Evolutionary conservation across 768 basidiomycete genomes (phyloP).

Genomic region (Auricularia sp.): DNA sequence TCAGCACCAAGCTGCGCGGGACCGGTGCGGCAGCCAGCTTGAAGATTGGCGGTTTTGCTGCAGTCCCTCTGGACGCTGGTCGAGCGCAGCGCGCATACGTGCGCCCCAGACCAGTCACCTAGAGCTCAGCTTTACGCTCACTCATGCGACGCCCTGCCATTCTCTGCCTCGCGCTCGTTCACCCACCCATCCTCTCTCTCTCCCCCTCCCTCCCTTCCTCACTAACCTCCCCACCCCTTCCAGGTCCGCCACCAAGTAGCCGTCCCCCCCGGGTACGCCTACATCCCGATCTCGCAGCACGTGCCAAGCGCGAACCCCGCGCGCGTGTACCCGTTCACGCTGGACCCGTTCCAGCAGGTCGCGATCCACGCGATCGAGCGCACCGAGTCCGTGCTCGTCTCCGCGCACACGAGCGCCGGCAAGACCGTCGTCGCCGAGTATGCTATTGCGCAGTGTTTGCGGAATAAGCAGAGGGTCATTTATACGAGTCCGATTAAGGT

Average conservation of each 20-base stretch:
- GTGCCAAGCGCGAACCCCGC: conserved; percentile 86
- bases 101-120: no score
- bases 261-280: conserved; percentile 84
- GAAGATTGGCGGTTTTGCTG: no score
- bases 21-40: no score
- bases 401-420: conserved; percentile 97
- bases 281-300: conserved; percentile 83
- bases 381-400: conserved; percentile 95
- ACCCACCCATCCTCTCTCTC: no score
- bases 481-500: conserved; percentile 99
- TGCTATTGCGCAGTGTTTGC: conserved; percentile 93
- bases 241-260: conserved; percentile 96
- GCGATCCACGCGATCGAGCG: conserved; percentile 92
- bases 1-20: no score
- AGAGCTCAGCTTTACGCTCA: no score
- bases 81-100: no score
- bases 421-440: conserved; percentile 99
- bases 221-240: not conserved
- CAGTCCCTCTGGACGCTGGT: no score
- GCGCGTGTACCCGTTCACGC: conserved; percentile 87
- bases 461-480: conserved; percentile 90
- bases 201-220: no score
- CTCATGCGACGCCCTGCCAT: no score
- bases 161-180: not conserved
- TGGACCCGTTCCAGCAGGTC: conserved; percentile 96